Evolutionary conservation across 2,329 filamentous ascomycete genomes (phyloP).

Genomic region (Colletotrichum musicola): DNA sequence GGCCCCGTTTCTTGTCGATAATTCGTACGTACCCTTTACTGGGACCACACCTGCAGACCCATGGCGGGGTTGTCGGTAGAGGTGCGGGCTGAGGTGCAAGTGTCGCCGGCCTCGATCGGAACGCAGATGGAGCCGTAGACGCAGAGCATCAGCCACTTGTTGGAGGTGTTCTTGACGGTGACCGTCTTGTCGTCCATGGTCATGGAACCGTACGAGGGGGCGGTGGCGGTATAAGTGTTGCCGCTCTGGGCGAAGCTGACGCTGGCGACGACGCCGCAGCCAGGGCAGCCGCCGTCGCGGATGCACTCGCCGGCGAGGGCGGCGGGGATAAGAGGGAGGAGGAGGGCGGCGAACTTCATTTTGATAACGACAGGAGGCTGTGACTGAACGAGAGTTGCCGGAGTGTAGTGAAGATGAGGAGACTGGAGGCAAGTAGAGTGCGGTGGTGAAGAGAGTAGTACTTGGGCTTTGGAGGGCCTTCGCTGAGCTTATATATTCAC

Average conservation of each 20-base stretch:
- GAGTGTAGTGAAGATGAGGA: background rate
- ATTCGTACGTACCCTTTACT: background rate
- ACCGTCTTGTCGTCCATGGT: constrained; percentile 13
- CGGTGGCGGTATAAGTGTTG: constrained; percentile 6
- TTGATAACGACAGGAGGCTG: background rate
- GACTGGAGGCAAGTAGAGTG: background rate
- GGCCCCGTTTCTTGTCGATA: background rate
- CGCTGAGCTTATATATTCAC: background rate
- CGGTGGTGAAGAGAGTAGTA: background rate
- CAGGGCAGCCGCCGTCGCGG: constrained; percentile 11
- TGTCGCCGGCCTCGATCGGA: constrained; percentile 14
- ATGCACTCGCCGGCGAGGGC: constrained; percentile 7
- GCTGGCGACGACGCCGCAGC: constrained; percentile 10
- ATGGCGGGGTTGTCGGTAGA: constrained; percentile 5
- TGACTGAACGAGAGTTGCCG: background rate
- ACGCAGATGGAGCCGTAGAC: constrained; percentile 13
- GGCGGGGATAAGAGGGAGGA: constrained; percentile 7
- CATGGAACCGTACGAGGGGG: constrained; percentile 19
- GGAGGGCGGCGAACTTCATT: constrained; percentile 13
- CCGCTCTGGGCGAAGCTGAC: constrained; percentile 8
- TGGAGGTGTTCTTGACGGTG: constrained; percentile 25
- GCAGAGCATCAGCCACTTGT: constrained; percentile 26
- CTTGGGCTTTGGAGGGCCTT: background rate
- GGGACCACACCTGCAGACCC: constrained; percentile 14
- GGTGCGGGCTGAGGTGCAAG: constrained; percentile 16